Base-by-base conservation (phyloP, 2,329 filamentous ascomycete genomes). In the Diaporthe sp. region DNA sequence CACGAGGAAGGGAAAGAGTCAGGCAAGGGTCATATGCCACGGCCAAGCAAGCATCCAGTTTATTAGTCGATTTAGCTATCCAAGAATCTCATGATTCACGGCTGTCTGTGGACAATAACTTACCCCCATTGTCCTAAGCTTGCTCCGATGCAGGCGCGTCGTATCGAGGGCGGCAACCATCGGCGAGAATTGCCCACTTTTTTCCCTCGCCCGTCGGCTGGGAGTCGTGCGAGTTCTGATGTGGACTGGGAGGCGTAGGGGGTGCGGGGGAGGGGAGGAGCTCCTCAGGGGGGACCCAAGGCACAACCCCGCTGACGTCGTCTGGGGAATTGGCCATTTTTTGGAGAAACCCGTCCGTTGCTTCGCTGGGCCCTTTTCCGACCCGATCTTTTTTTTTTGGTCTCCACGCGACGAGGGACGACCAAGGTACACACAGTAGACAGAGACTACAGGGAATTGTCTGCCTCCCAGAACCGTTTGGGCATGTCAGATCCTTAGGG, bases 181-280 rank as follows among this genome's bases (percentile, higher is more conserved):
- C 73, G 73, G 73, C 73, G 73, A 71, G 25, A 66, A 44, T 73
- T 66, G 61, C 73, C 73, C 73, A 58, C 68, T 58, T 66, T 53
- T 53, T 53, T 47, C 1, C 17, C 32, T 37, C 25, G 13, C 47
- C 72, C 39, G n/a, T 51, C 19, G 19, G 73, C 22, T 56, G 39
- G 42, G 7, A 44, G 58, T 61, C 25, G 37, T 27, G 58, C 58
- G 58, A 61, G 15, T 27, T 35, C 17, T 19, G 15, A 8, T 30
- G 25, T 30, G 37, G n/a, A n/a, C 13, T n/a, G 17, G 32, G 47
- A 27, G 47, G 65, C 5, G 13, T 35, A 22, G 39, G n/a, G 19
- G 42, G 37, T 69, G 71, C 61, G 71, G 71, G 58, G 71, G 44
- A 22, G 3, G 3, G 4, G 3, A 7, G 37, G 37, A 19, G 44